These are phyloP conservation scores for Rhododendron vialii DNA, from an alignment of 148 eudicot genomes.

Conservation along the genomic window DNA sequence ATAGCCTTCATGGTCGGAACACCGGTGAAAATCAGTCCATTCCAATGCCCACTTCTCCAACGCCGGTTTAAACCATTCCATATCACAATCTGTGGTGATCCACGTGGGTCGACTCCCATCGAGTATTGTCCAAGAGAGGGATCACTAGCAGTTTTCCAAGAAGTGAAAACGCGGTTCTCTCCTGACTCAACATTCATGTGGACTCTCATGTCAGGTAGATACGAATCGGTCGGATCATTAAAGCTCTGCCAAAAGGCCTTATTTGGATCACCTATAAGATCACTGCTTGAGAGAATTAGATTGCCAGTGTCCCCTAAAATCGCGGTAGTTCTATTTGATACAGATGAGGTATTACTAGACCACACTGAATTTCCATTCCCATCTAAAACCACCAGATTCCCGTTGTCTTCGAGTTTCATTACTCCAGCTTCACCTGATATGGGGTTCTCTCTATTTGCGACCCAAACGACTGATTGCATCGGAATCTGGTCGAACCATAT, in stretches of 20 bases:
- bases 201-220: slow-evolving; percentile 44
- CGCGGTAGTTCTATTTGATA: slow-evolving; percentile 20
- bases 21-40: slow-evolving; percentile 44
- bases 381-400: slow-evolving; percentile 36
- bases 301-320: slow-evolving; percentile 22
- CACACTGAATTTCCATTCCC: slow-evolving; percentile 28
- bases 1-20: slow-evolving; percentile 35
- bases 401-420: slow-evolving; percentile 27
- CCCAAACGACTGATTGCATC: slow-evolving; percentile 42
- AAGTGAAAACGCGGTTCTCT: slow-evolving; percentile 18
- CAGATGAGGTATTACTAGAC: slow-evolving; percentile 25
- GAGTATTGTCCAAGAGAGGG: slow-evolving; percentile 53
- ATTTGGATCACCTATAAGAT: background rate
- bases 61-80: slow-evolving; percentile 32
- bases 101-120: slow-evolving; percentile 41
- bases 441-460: slow-evolving; percentile 62
- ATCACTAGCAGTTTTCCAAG: slow-evolving; percentile 54
- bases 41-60: slow-evolving; percentile 71
- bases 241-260: slow-evolving; percentile 55
- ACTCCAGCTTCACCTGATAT: slow-evolving; percentile 27
- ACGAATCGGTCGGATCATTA: slow-evolving; percentile 54
- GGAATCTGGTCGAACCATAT: slow-evolving; percentile 48
- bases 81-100: slow-evolving; percentile 50
- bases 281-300: background rate
- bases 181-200: slow-evolving; percentile 15